phyloP scores from a whole-genome alignment of 2,329 filamentous ascomycete genomes.

The Xylariaceae sp. region DNA sequence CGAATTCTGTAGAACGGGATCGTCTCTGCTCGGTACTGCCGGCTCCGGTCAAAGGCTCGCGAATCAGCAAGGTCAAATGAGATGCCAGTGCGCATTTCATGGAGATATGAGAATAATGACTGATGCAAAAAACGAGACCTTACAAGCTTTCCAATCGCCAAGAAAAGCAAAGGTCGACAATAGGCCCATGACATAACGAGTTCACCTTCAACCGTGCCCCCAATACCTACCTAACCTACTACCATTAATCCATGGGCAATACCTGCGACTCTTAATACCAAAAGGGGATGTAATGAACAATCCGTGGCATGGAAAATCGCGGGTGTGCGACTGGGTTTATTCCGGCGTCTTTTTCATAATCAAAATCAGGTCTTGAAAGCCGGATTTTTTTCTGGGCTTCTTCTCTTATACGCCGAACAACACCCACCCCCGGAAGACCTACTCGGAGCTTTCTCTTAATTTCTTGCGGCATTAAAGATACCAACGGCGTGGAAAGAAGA shows the following conservation, averaged over 20 bases:
- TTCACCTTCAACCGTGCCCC: background rate
- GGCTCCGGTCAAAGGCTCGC: conserved; percentile 50
- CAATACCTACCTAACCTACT: no score
- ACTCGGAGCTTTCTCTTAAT: no score
- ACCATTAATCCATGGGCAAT: no score
- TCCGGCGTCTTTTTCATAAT: no score
- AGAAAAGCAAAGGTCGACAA: conserved; percentile 14
- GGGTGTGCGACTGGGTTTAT: no score
- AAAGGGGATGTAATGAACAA: no score
- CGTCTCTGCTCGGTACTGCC: conserved; percentile 48
- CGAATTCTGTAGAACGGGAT: conserved; percentile 45
- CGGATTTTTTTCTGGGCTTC: no score
- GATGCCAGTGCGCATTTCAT: conserved; percentile 15
- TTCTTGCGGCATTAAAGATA: background rate
- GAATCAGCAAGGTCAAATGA: conserved; percentile 32
- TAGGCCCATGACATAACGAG: background rate
- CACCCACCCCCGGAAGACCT: no score
- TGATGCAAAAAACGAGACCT: conserved; percentile 18
- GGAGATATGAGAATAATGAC: conserved; percentile 26
- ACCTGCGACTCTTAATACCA: no score
- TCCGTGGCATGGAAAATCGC: no score
- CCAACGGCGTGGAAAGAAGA: background rate
- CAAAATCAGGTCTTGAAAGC: no score
- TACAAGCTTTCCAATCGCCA: conserved; percentile 16
- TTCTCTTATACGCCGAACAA: no score